Conservation (phyloP, 176 grass and related monocot genomes). For the Avena insularis region DNA sequence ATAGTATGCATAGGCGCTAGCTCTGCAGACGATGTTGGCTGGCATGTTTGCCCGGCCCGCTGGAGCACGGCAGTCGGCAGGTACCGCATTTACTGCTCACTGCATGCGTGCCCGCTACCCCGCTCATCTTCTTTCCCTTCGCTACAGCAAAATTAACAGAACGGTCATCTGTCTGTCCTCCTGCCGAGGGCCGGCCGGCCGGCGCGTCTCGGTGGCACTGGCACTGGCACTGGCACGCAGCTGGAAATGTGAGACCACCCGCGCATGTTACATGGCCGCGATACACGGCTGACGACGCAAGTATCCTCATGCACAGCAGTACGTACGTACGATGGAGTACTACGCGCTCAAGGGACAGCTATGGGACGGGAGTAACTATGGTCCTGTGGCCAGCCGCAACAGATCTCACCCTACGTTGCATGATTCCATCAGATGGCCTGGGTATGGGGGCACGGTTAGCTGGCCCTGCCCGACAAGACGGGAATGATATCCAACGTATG, state of each 20-base stretch:
- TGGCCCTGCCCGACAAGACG: neutral
- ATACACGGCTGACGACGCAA: neutral
- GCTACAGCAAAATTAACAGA: neutral
- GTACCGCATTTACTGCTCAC: neutral
- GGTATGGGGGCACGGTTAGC: neutral
- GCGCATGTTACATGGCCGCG: neutral
- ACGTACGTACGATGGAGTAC: neutral
- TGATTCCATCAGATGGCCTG: neutral
- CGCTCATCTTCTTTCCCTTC: neutral
- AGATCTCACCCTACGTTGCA: slow-evolving; percentile 1
- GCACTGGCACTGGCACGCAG: neutral
- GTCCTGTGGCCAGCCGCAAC: neutral
- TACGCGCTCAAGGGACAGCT: neutral
- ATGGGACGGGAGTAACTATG: neutral
- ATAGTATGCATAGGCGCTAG: neutral
- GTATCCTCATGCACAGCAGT: neutral
- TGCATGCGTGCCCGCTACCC: neutral
- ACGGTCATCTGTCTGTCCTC: slow-evolving; percentile 15
- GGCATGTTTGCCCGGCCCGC: neutral
- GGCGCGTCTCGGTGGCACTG: neutral
- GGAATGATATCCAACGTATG: neutral
- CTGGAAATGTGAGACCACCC: neutral
- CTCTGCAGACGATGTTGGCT: neutral
- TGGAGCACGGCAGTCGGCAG: neutral
- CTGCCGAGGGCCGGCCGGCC: neutral